These are phyloP conservation scores for Hygrophorus pudorinus DNA, from an alignment of 768 basidiomycete genomes.

Conservation along the genomic window DNA sequence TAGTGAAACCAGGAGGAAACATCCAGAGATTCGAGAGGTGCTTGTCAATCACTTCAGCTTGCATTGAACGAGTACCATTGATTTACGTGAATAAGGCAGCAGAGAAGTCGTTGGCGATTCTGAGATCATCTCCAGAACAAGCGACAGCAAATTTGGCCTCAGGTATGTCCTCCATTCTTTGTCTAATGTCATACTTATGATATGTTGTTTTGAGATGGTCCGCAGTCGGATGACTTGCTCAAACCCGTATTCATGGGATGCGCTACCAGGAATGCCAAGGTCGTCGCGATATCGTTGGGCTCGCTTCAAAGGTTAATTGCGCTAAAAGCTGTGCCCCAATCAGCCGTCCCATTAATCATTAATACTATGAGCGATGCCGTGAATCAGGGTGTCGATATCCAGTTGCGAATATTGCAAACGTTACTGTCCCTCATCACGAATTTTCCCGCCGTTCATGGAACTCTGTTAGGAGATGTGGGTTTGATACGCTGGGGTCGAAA, in stretches of 20 bases:
- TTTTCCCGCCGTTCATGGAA: constrained; percentile 73
- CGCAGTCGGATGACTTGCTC: constrained; percentile 72
- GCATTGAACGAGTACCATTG: constrained; percentile 3
- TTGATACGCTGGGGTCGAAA: background rate
- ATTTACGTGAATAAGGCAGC: constrained; percentile 47
- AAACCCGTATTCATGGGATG: constrained; percentile 91
- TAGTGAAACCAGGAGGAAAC: constrained; percentile 79
- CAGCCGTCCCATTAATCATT: constrained; percentile 70
- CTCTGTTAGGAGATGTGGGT: constrained; percentile 71
- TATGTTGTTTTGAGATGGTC: constrained; percentile 41
- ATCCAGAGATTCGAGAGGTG: constrained; percentile 93
- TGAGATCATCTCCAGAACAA: constrained; percentile 76
- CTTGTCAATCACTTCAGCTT: constrained; percentile 11
- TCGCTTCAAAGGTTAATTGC: constrained; percentile 86
- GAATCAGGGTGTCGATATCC: constrained; percentile 94
- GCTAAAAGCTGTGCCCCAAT: constrained; percentile 75
- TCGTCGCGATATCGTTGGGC: constrained; percentile 85
- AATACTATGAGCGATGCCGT: constrained; percentile 80
- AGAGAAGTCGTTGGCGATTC: constrained; percentile 75
- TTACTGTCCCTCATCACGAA: constrained; percentile 86
- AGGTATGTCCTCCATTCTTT: constrained; percentile 34
- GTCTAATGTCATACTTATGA: constrained; percentile 2
- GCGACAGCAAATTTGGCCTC: constrained; percentile 63
- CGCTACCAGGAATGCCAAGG: constrained; percentile 87
- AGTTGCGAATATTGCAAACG: constrained; percentile 87